A percentile compares a stretch with the other conserved stretches of the same genome.
phyloP scores from a whole-genome alignment of 495 filamentous ascomycete genomes.

The Apodospora peruviana region DNA sequence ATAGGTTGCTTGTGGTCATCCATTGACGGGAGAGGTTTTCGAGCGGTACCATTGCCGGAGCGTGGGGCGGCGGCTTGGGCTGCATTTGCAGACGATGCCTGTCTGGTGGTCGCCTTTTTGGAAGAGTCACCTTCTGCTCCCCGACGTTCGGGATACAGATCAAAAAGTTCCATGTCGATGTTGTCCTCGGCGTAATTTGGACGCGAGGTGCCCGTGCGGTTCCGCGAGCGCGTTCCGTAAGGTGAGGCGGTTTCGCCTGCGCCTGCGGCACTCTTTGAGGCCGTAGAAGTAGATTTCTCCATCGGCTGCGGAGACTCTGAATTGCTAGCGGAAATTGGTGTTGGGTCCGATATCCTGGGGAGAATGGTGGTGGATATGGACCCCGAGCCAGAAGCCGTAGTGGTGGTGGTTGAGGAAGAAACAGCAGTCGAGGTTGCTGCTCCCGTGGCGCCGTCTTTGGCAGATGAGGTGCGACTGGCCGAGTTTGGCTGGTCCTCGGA shows the following conservation, averaged over 20 bases:
- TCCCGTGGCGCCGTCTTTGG: constrained; percentile 23
- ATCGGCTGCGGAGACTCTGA: constrained; percentile 23
- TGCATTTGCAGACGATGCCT: constrained; percentile 22
- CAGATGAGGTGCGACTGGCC: constrained; percentile 17
- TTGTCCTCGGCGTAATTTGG: constrained; percentile 98
- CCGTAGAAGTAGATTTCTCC: constrained; percentile 40
- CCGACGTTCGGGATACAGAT: constrained; percentile 43
- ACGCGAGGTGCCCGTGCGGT: constrained; percentile 72
- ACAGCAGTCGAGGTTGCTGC: constrained; percentile 5
- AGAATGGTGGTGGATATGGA: constrained; percentile 18
- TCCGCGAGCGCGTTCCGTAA: constrained; percentile 94
- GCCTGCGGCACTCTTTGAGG: constrained; percentile 26
- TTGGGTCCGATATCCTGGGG: constrained; percentile 25
- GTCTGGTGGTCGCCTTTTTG: constrained; percentile 43
- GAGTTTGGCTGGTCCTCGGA: constrained; percentile 24
- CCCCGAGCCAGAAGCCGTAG: constrained; percentile 7
- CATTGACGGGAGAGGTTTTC: constrained; percentile 26
- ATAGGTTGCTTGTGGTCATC: constrained; percentile 26
- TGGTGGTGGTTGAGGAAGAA: not conserved
- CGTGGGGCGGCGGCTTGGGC: constrained; percentile 15
- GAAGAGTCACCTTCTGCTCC: constrained; percentile 37
- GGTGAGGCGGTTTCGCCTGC: constrained; percentile 50
- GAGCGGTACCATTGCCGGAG: constrained; percentile 17
- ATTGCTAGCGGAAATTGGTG: constrained; percentile 10
- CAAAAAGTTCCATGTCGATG: constrained; percentile 72